Percentiles rank a stretch among this genome's conserved stretches.
These are phyloP conservation scores for Penicillium pancosmium DNA, from an alignment of 495 filamentous ascomycete genomes.

Conservation along the genomic window DNA sequence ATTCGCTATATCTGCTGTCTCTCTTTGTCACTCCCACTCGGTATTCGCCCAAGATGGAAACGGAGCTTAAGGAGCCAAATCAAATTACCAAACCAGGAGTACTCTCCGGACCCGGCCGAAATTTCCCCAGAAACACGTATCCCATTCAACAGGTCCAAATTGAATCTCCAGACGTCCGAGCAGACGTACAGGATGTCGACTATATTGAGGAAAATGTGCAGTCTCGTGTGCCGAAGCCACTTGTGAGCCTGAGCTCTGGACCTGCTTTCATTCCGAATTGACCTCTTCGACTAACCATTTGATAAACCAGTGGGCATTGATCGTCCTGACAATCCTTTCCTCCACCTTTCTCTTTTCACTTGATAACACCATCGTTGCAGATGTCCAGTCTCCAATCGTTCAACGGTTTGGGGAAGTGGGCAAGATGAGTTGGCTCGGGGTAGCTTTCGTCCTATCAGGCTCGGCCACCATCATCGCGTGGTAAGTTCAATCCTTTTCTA, in stretches of 20 bases:
- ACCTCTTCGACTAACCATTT: neutral
- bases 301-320: constrained; percentile 29
- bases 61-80: neutral
- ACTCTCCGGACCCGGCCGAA: neutral
- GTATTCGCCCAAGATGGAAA: neutral
- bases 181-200: constrained; percentile 11
- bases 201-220: constrained; percentile 15
- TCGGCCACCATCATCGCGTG: constrained; percentile 48
- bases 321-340: constrained; percentile 49
- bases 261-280: neutral
- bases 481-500: constrained; percentile 15
- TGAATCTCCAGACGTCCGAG: neutral
- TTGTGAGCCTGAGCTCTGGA: constrained; percentile 9
- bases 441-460: constrained; percentile 53
- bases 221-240: constrained; percentile 7
- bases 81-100: neutral
- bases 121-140: neutral
- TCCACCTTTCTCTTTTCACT: constrained; percentile 57
- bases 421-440: constrained; percentile 59
- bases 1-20: neutral
- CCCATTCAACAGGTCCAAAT: neutral
- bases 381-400: constrained; percentile 58
- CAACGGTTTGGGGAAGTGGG: constrained; percentile 50
- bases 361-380: constrained; percentile 65
- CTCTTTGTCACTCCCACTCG: no score